Evolutionary conservation across 2,329 filamentous ascomycete species (phyloP).

Genomic region (Fusarium sp.): DNA sequence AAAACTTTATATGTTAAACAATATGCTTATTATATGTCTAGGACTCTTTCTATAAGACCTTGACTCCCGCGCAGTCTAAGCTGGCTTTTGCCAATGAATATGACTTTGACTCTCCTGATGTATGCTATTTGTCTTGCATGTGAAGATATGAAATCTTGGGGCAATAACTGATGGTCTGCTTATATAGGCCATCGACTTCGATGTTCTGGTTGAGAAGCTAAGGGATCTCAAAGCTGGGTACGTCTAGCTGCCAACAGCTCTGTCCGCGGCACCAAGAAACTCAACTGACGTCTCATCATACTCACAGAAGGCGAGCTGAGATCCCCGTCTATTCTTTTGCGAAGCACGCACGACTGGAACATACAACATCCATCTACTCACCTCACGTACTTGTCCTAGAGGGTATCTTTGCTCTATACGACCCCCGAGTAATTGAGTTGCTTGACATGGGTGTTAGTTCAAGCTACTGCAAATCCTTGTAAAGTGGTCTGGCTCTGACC

Average conservation of each 20-base stretch:
- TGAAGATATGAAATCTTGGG: neutral
- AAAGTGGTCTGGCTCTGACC: slow-evolving; percentile 10
- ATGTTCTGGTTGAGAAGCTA: slow-evolving; percentile 82
- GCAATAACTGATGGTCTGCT: slow-evolving; percentile 7
- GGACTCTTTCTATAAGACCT: slow-evolving; percentile 97
- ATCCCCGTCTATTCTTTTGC: slow-evolving; percentile 96
- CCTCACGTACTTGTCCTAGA: slow-evolving; percentile 95
- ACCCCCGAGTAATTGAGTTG: slow-evolving; percentile 83
- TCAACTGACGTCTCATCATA: slow-evolving; percentile 25
- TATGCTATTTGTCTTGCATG: slow-evolving; percentile 46
- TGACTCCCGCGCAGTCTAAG: slow-evolving; percentile 81
- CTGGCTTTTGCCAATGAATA: slow-evolving; percentile 90
- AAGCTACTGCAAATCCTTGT: neutral
- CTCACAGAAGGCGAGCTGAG: slow-evolving; percentile 79
- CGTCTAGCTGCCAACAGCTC: slow-evolving; percentile 39
- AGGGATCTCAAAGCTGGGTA: slow-evolving; percentile 92
- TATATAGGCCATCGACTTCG: slow-evolving; percentile 85
- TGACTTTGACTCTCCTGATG: slow-evolving; percentile 92
- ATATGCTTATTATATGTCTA: slow-evolving; percentile 53
- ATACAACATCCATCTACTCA: slow-evolving; percentile 92
- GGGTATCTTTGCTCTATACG: slow-evolving; percentile 94
- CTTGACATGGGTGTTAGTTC: slow-evolving; percentile 83
- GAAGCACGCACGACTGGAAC: slow-evolving; percentile 82
- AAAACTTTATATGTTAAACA: neutral
- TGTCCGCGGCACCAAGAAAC: neutral